Base-by-base conservation (phyloP, 345 rosid genomes). In the Hypericum androsaemum region DNA sequence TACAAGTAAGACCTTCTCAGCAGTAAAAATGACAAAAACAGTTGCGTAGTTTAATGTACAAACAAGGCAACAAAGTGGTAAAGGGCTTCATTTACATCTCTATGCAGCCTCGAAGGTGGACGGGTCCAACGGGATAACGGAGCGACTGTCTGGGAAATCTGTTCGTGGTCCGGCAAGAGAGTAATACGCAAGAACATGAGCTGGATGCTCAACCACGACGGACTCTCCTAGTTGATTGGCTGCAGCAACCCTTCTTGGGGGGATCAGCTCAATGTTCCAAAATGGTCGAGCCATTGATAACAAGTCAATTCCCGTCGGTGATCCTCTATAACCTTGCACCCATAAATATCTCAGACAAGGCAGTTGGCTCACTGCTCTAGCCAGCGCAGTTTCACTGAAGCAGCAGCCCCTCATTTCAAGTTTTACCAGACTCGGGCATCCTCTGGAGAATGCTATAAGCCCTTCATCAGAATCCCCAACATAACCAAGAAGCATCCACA, bases 251-350 rank as follows among this genome's bases (percentile, higher is more conserved):
- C 8, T 72, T 60, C 95, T 71, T 0, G 85, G 49, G 36, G 83
- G 90, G 36, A 88, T 88, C 64, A 88, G 67, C 75, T 92, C 98
- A 0, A 92, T 88, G 54, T 92, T 92, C 99, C 99, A 92, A 63
- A 67, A 83, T 0, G 99, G 99, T 47, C 97, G 78, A 62, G 74
- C 80, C 99, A 92, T 92, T 37, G 73, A 54, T 62, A 74, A 54
- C 28, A 94, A 76, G 63, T 79, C 97, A 41, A 54, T 79, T 32
- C 86, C 82, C 0, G 64, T 47, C 12, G 49, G 2, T 5, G 90
- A 73, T 57, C 64, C 77, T 75, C 82, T 62, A 43, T 88, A 94
- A 0, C 99, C 97, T 64, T 94, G 97, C 53, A 94, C 94, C 99
- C 99, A 94, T 36, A 94, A 59, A 59, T 86, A 94, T 71, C 99